Percentiles rank a stretch among this genome's conserved stretches.
Evolutionary conservation across 192 early-diverging fungal species (phyloP).

Genomic region (Coemansia sp.): DNA sequence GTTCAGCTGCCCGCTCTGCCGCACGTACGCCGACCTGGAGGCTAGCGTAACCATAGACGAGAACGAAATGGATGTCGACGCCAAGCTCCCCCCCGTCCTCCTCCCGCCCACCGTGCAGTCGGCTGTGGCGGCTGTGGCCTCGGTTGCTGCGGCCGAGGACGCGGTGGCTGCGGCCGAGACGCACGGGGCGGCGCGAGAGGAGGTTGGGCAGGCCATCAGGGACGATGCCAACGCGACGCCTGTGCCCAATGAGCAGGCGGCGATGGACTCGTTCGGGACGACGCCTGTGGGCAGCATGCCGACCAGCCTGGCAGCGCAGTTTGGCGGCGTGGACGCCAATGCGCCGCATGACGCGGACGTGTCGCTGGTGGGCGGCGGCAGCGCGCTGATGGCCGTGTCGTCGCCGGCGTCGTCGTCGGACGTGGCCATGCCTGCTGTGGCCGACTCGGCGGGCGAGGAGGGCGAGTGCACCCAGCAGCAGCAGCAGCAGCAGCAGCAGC

Average conservation of each 20-base stretch:
- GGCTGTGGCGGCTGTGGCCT: constrained; percentile 1
- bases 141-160: constrained; percentile 27
- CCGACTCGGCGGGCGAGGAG: background rate
- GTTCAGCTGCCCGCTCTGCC: constrained; percentile 88
- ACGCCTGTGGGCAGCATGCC: constrained; percentile 49
- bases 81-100: constrained; percentile 11
- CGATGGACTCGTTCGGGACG: constrained; percentile 48
- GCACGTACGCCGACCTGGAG: constrained; percentile 89
- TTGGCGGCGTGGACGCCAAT: background rate
- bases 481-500: constrained; percentile 9
- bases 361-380: constrained; percentile 16
- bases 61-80: constrained; percentile 52
- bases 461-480: constrained; percentile 10
- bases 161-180: constrained; percentile 33
- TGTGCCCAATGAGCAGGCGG: constrained; percentile 38
- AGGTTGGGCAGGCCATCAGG: background rate
- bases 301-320: constrained; percentile 21
- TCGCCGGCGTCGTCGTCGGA: constrained; percentile 18
- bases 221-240: constrained; percentile 50
- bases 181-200: background rate
- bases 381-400: constrained; percentile 21
- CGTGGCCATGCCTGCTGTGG: background rate
- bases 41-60: constrained; percentile 63
- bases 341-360: constrained; percentile 24
- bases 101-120: constrained; percentile 30